Conservation (phyloP, 176 grass and related monocot species). For the Thinopyrum elongatum region DNA sequence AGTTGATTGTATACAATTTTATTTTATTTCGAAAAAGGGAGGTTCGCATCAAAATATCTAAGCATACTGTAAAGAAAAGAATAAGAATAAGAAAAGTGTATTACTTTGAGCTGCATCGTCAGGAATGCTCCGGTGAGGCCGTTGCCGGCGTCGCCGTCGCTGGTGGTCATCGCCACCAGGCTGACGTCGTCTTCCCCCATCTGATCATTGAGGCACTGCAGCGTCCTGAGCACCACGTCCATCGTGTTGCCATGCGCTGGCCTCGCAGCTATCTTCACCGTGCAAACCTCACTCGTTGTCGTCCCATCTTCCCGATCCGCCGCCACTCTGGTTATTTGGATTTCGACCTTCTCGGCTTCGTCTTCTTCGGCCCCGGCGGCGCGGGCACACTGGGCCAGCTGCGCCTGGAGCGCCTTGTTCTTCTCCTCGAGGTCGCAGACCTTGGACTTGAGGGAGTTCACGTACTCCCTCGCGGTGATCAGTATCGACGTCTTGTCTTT, state of each 20-base stretch:
- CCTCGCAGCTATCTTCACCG: constrained; percentile 38
- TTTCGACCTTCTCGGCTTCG: constrained; percentile 19
- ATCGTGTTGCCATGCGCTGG: constrained; percentile 28
- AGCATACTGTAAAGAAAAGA: no score
- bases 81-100: neutral
- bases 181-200: constrained; percentile 27
- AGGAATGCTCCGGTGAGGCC: neutral
- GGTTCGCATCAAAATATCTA: no score
- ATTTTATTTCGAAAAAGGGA: no score
- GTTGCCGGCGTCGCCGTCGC: neutral
- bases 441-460: no score
- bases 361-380: neutral
- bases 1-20: no score
- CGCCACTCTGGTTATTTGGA: constrained; percentile 37
- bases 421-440: no score
- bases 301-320: constrained; percentile 1
- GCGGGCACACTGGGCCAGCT: neutral
- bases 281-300: constrained; percentile 1
- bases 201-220: constrained; percentile 54
- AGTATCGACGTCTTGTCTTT: no score
- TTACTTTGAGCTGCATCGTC: constrained; percentile 57
- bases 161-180: constrained; percentile 51
- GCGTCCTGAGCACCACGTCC: constrained; percentile 44
- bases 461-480: no score
- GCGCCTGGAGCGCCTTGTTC: no score